Conservation (phyloP, 306 rosid genomes). For the Corylus americana region DNA sequence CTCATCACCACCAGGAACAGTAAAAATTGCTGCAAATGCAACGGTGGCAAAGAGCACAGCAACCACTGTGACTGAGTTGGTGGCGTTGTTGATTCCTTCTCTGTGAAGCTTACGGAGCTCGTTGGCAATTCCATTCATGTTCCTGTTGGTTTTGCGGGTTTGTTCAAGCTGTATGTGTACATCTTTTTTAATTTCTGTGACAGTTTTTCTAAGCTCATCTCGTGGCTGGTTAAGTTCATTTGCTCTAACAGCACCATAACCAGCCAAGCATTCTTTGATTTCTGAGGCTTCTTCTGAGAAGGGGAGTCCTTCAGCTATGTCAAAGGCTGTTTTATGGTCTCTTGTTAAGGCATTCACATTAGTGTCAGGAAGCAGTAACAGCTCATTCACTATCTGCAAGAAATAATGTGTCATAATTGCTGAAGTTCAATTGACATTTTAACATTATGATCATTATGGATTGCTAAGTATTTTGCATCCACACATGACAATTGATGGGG, state of each 20-base stretch:
- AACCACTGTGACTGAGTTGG: constrained; percentile 85
- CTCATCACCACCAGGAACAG: constrained; percentile 81
- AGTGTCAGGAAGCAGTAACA: constrained; percentile 57
- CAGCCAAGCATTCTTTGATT: constrained; percentile 59
- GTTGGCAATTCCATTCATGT: constrained; percentile 70
- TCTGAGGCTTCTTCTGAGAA: constrained; percentile 59
- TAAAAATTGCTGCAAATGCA: constrained; percentile 87
- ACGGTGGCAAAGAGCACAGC: constrained; percentile 86
- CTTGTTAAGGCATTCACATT: constrained; percentile 76
- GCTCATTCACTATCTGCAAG: constrained; percentile 82
- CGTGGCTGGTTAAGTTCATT: constrained; percentile 81
- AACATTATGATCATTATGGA: background rate
- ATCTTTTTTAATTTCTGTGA: constrained; percentile 70
- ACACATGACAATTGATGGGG: background rate
- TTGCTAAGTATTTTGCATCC: background rate
- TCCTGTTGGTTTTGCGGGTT: constrained; percentile 72
- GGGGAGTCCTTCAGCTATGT: constrained; percentile 79
- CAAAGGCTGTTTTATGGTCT: constrained; percentile 80
- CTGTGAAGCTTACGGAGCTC: constrained; percentile 73
- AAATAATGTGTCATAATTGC: constrained; percentile 12
- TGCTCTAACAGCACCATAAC: constrained; percentile 61
- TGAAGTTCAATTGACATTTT: background rate
- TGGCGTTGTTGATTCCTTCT: constrained; percentile 75
- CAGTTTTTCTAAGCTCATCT: constrained; percentile 76
- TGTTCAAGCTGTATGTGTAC: constrained; percentile 85